Evolutionary conservation across 2,329 filamentous ascomycete species (phyloP), one percentile per base, ranked within the genome.

Genomic region (Helminthosporium solani): DNA sequence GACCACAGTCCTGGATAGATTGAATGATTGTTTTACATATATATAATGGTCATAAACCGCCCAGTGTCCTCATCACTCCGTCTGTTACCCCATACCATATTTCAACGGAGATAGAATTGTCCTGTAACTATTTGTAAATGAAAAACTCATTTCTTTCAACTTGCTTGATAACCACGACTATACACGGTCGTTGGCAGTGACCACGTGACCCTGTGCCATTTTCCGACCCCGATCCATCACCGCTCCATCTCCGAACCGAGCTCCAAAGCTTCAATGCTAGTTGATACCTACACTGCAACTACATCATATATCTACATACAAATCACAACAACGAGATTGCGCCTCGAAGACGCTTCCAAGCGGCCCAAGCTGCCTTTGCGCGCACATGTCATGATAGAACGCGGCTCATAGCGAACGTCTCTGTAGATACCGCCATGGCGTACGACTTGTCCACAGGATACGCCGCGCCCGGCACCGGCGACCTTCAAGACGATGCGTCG

Each of bases 361-460:
- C 33, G 16, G 12, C 23, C 16, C n/a, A 31, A 49, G 46, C 46
- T 45, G 41, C 23, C 16, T 9, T 7, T 33, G 7, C 4, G 18
- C 3, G 21, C 14, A 18, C 15, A 36, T 18, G 36, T 14, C 40
- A 41, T 50, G 44, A 40, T 14, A 38, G 33, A 16, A 20, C 3
- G 28, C 27, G 25, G 14, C n/a, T 19, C 33, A 14, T 27, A 49
- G 33, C 21, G 12, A 33, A 18, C n/a, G 12, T 20, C 7, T 20
- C 15, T 37, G 9, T 39, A 28, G 21, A 20, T 33, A 3, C 31
- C 28, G n/a, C 31, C 30, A 89, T 90, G 86, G 84, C 85, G 74
- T 80, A 87, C 74, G 82, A 87, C 68, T 73, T 78, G 63, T 79
- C 83, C 64, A 84, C 82, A 75, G 86, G 87, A 76, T 90, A 91